These are phyloP conservation scores for Penicillium ochrochloron DNA, from an alignment of 495 filamentous ascomycete genomes.

Conservation along the genomic window DNA sequence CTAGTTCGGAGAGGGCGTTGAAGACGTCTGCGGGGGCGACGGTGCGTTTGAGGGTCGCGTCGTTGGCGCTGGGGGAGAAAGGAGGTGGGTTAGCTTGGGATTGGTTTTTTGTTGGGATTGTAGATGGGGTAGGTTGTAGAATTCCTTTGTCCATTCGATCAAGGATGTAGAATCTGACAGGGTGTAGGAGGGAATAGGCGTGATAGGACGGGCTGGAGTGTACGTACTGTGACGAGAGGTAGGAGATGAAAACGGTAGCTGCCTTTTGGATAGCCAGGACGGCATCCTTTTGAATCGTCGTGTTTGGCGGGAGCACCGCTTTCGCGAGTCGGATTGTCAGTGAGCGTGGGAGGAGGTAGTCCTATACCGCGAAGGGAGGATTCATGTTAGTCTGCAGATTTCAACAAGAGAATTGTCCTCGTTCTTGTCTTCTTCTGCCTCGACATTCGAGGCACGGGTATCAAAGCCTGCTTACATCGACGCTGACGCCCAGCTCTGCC, in stretches of 20 bases:
- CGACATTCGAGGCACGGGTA: not conserved
- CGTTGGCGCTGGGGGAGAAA: conserved; percentile 67
- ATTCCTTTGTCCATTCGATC: not conserved
- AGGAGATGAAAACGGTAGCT: conserved; percentile 92
- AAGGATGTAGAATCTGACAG: not conserved
- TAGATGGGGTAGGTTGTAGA: not conserved
- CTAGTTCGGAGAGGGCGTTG: conserved; percentile 77
- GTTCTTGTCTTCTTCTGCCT: no score
- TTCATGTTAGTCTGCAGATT: not conserved
- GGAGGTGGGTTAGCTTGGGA: conserved; percentile 7
- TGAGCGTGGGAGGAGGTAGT: conserved; percentile 90
- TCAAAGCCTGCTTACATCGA: conserved; percentile 41
- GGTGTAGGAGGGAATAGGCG: not conserved
- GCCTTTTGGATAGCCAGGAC: conserved; percentile 89
- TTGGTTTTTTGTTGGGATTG: not conserved
- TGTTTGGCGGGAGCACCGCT: conserved; percentile 94
- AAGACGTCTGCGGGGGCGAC: conserved; percentile 85
- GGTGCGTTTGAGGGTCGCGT: conserved; percentile 78
- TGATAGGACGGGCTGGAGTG: not conserved
- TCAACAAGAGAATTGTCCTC: not conserved
- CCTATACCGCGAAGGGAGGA: conserved; percentile 54
- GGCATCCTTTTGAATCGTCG: conserved; percentile 92
- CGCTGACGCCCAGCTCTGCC: conserved; percentile 47
- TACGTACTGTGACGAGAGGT: conserved; percentile 79
- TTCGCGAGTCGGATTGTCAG: conserved; percentile 92